Base-by-base conservation (phyloP, 495 filamentous ascomycete genomes). In the Ramalina intermedia region DNA sequence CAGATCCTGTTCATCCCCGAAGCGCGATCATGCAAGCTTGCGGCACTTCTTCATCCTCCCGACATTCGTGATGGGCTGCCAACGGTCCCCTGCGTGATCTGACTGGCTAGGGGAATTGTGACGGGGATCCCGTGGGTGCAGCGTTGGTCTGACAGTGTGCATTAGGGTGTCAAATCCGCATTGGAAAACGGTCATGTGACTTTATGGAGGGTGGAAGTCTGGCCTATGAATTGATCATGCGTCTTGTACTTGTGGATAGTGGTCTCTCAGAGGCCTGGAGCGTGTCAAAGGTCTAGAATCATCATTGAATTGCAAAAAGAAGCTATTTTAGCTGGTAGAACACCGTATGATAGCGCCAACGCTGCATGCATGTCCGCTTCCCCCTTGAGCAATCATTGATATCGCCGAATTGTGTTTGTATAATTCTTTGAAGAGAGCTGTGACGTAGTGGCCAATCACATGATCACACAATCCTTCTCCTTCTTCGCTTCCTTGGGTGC, bases 401-500 rank as follows among this genome's bases (percentile, higher is more conserved):
- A 9, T 11, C 27, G 6, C 7, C 7, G 29, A 33, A 13, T 1
- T 11, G 8, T 13, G 8, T 0, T 33, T 13, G 12, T 33, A 2
- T 7, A 2, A 33, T 33, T 2, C 2, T 0, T 7, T 11, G 7
- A 33, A 33, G 8, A 33, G 5, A 33, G 8, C 29, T 11, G 29
- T 33, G 29, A 33, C 29, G 29, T 33, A 33, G 29, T 33, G 29
- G 29, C 29, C 29, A 33, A 11, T 33, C 39, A 67, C 65, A 67
- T 67, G 18, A 66, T 55, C 37, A 60, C 45, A 46, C 65, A 66
- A 20, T 66, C 61, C 40, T 59, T 54, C 14, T 67, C 55, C 51
- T 55, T 53, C 49, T 55, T 46, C 29, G 43, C 49, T 56, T 48
- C 14, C 56, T 56, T 46, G 9, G 36, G 6, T 23, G 49, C 47